Evolutionary conservation across 1,284 basidiomycete species (phyloP).

Genomic region (Apiotrichum laibachii): DNA sequence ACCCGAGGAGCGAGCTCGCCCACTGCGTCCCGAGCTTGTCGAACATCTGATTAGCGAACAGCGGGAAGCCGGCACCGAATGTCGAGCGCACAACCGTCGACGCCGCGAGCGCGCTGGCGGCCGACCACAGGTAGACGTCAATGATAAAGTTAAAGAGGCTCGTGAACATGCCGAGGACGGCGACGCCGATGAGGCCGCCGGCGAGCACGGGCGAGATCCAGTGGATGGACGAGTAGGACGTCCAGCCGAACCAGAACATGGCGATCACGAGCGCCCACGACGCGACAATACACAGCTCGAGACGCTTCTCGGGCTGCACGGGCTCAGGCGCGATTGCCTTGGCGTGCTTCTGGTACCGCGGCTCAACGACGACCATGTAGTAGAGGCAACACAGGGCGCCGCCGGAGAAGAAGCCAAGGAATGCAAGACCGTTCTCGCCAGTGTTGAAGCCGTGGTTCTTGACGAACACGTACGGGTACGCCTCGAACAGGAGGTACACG

Average conservation of each 20-base stretch:
- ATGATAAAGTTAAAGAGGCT: conserved; percentile 55
- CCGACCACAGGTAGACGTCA: conserved; percentile 56
- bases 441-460: conserved; percentile 54
- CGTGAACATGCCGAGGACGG: conserved; percentile 60
- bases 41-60: conserved; percentile 58
- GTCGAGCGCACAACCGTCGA: conserved; percentile 55
- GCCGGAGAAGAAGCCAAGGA: conserved; percentile 55
- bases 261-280: conserved; percentile 49
- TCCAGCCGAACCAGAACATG: conserved; percentile 55
- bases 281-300: conserved; percentile 49
- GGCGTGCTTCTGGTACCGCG: conserved; percentile 32
- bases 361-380: conserved; percentile 31
- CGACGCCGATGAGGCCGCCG: conserved; percentile 51
- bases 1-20: conserved; percentile 47
- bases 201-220: conserved; percentile 54
- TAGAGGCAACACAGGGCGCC: conserved; percentile 37
- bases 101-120: conserved; percentile 55
- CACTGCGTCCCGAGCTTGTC: conserved; percentile 50
- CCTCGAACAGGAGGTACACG: conserved; percentile 48
- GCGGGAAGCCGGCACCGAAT: conserved; percentile 55
- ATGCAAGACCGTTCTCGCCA: conserved; percentile 54
- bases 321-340: conserved; percentile 26
- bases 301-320: conserved; percentile 39
- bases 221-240: conserved; percentile 49
- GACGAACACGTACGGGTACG: conserved; percentile 54